Percentiles rank a stretch among this genome's conserved stretches.
Conservation (phyloP, 148 eudicot genomes). For the Nepenthes gracilis region DNA sequence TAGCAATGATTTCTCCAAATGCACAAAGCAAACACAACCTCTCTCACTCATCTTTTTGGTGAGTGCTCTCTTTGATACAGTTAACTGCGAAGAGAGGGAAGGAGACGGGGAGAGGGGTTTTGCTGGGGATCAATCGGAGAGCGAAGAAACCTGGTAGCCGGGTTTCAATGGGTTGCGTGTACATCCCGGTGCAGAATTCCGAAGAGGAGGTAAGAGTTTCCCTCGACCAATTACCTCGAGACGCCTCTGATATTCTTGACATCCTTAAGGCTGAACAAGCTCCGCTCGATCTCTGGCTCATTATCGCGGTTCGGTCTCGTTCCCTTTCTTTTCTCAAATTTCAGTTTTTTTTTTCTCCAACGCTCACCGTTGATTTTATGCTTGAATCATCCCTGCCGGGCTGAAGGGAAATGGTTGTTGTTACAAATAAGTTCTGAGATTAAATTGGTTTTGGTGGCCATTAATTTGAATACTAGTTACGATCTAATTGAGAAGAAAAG, state of each 20-base stretch:
- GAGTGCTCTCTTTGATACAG: no score
- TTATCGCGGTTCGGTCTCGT: slow-evolving; percentile 53
- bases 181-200: slow-evolving; percentile 83
- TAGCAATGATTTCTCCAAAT: no score
- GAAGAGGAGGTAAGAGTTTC: slow-evolving; percentile 84
- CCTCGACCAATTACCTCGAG: slow-evolving; percentile 79
- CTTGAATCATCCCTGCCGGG: background rate
- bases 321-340: background rate
- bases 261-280: slow-evolving; percentile 99
- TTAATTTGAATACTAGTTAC: background rate
- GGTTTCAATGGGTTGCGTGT: slow-evolving; percentile 54
- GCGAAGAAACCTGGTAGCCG: no score
- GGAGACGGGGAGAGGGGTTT: no score
- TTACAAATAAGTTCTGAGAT: background rate
- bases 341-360: background rate
- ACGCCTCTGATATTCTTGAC: slow-evolving; percentile 92
- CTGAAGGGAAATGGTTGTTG: no score
- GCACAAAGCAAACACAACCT: no score
- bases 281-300: slow-evolving; percentile 88
- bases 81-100: no score
- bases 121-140: no score
- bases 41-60: no score
- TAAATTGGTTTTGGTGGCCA: background rate
- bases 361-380: background rate
- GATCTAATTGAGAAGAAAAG: background rate